Evolutionary conservation across 2,329 filamentous ascomycete genomes (phyloP).

Genomic region (Neofusicoccum cordaticola): DNA sequence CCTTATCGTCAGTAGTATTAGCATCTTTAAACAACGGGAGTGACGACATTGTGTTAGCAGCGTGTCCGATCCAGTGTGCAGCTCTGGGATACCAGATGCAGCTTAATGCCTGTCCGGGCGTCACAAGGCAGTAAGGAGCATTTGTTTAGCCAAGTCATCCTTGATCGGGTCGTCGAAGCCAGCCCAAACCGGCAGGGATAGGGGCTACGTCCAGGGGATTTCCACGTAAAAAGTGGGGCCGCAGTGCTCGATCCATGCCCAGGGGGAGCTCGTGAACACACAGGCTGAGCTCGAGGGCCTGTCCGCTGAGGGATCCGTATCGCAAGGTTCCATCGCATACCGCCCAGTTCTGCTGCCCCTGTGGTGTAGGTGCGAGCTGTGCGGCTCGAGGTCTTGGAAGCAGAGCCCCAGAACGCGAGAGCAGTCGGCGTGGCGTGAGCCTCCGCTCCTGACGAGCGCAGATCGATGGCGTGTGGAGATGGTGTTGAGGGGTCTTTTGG

Average conservation of each 20-base stretch:
- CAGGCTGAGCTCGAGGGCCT: background rate
- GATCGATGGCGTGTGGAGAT: conserved; percentile 3
- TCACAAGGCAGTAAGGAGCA: background rate
- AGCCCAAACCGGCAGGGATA: conserved; percentile 12
- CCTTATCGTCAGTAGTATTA: conserved; percentile 52
- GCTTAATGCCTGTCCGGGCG: background rate
- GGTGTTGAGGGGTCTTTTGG: conserved; percentile 8
- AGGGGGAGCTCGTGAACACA: conserved; percentile 4
- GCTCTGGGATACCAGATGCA: background rate
- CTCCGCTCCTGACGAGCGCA: background rate
- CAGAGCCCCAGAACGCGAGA: background rate
- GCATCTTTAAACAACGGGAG: background rate
- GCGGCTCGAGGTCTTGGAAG: background rate
- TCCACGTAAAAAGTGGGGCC: conserved; percentile 17
- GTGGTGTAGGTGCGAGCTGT: background rate
- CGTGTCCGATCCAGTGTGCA: background rate
- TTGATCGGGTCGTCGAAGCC: background rate
- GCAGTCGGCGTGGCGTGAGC: background rate
- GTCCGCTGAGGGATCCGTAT: background rate
- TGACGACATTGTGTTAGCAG: conserved; percentile 13
- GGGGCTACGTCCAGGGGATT: conserved; percentile 12
- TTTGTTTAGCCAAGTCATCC: background rate
- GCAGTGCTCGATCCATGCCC: conserved; percentile 8
- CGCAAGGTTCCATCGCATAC: background rate
- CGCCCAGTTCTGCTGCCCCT: background rate